These are phyloP conservation scores for Bifiguratus adelaidae DNA, from an alignment of 192 early-diverging fungal genomes.

Conservation along the genomic window DNA sequence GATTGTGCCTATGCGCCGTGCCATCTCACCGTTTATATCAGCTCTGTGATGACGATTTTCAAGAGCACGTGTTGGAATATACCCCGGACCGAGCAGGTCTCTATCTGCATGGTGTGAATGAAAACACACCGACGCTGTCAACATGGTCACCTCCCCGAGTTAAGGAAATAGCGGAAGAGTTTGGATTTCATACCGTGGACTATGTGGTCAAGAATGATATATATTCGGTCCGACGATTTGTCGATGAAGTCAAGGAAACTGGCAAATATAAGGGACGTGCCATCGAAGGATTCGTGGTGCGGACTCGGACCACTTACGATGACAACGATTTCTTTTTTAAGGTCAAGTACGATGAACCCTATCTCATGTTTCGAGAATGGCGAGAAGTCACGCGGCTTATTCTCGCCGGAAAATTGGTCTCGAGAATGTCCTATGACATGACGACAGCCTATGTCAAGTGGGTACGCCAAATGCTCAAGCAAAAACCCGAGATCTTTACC, in stretches of 20 bases:
- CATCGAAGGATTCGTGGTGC: conserved; percentile 89
- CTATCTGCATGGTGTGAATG: conserved; percentile 87
- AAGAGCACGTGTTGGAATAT: conserved; percentile 91
- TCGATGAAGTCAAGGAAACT: conserved; percentile 47
- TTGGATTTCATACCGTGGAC: conserved; percentile 57
- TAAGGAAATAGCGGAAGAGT: conserved; percentile 48
- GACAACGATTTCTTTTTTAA: conserved; percentile 69
- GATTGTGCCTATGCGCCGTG: neutral
- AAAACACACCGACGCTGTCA: conserved; percentile 59
- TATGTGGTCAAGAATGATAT: conserved; percentile 39
- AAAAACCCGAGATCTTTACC: conserved; percentile 54
- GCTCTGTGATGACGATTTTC: conserved; percentile 92
- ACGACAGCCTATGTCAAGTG: conserved; percentile 68
- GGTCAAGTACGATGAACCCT: conserved; percentile 93
- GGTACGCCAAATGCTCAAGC: conserved; percentile 46
- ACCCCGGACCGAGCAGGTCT: conserved; percentile 65
- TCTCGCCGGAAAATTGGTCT: conserved; percentile 25
- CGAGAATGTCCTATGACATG: conserved; percentile 37
- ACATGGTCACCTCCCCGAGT: conserved; percentile 61
- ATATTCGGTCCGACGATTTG: too few species aligned
- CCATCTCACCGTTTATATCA: conserved; percentile 14
- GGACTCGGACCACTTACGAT: conserved; percentile 38
- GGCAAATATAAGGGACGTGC: conserved; percentile 58
- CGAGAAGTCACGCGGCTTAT: conserved; percentile 79
- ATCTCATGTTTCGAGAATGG: conserved; percentile 94